Base-by-base conservation (phyloP, 495 filamentous ascomycete genomes). In the Hypoxylon cercidicola region DNA sequence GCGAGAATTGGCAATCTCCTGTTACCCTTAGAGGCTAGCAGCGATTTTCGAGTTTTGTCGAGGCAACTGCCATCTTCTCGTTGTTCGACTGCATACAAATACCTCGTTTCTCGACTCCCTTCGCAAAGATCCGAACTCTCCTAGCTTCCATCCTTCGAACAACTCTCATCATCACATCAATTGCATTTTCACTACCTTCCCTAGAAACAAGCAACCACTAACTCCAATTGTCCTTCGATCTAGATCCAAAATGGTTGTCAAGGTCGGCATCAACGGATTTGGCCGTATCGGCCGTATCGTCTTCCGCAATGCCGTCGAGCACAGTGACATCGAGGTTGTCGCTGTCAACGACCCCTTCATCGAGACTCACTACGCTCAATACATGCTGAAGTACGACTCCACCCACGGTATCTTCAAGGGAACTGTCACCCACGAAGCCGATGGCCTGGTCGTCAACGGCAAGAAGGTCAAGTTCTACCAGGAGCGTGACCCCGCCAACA, bases 311-410 rank as follows among this genome's bases (percentile, higher is more conserved):
- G 93, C 94, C 76, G 75, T 97, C 71, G 88, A 92, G 87, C 89
- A 92, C 78, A 78, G 81, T 62, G 90, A 93, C 59, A 89, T 97
- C 72, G 84, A 96, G 60, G 84, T 99, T 75, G 92, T 97, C 69
- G 94, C 95, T 66, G 91, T 97, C 84, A 99, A 99, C 85, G 95
- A 99, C 77, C 95, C 95, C 72, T 99, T 99, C 89, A 99, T 99
- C 82, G 95, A 98, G 81, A 85, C 90, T 70, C 85, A 94, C 80
- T 99, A 99, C 81, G 95, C 95, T 77, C 95, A 97, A 89, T 99
- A 99, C 87, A 97, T 99, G 96, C 87, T 99, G 82, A 94, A 95
- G 85, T 99, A 98, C 77, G 95, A 99, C 85, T 92, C 90, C 68
- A 91, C 90, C 74, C 95, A 99, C 87, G 96, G 95, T 68, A 81